phyloP scores from a whole-genome alignment of 208 protist species.

The Trypanosomatidae sp. region DNA sequence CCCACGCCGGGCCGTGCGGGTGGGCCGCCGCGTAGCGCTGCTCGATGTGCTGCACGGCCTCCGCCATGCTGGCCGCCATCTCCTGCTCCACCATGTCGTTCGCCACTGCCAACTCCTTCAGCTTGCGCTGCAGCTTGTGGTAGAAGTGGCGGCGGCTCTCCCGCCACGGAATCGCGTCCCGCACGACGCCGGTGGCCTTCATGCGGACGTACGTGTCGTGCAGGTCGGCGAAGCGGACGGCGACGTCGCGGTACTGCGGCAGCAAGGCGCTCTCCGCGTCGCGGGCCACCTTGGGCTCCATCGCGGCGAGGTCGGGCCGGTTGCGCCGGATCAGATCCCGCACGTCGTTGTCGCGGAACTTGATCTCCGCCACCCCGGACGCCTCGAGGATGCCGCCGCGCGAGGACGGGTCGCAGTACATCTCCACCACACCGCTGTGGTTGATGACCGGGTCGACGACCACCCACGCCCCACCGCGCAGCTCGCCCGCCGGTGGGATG shows the following conservation, averaged over 20 bases:
- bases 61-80: too few species aligned
- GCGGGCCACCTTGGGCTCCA: conserved; percentile 41
- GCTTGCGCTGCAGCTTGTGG: conserved; percentile 89
- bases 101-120: conserved; percentile 78
- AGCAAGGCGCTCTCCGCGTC: conserved; percentile 61
- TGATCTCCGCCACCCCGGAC: conserved; percentile 95
- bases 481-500: conserved; percentile 96
- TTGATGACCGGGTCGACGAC: conserved; percentile 98
- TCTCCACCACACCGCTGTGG: conserved; percentile 95
- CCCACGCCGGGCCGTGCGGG: conserved; percentile 37
- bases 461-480: conserved; percentile 98
- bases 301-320: conserved; percentile 56
- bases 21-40: conserved; percentile 34
- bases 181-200: conserved; percentile 93
- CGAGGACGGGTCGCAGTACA: conserved; percentile 95
- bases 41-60: conserved; percentile 57
- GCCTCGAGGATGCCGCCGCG: conserved; percentile 97
- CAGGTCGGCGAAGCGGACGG: conserved; percentile 96
- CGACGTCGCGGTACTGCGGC: conserved; percentile 93
- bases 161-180: conserved; percentile 92
- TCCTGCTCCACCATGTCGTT: too few species aligned
- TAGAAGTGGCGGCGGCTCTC: conserved; percentile 92
- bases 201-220: conserved; percentile 97
- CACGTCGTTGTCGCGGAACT: conserved; percentile 94
- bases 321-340: conserved; percentile 90